phyloP scores from a whole-genome alignment of 2,329 filamentous ascomycete species.

The Eurotiales sp. region DNA sequence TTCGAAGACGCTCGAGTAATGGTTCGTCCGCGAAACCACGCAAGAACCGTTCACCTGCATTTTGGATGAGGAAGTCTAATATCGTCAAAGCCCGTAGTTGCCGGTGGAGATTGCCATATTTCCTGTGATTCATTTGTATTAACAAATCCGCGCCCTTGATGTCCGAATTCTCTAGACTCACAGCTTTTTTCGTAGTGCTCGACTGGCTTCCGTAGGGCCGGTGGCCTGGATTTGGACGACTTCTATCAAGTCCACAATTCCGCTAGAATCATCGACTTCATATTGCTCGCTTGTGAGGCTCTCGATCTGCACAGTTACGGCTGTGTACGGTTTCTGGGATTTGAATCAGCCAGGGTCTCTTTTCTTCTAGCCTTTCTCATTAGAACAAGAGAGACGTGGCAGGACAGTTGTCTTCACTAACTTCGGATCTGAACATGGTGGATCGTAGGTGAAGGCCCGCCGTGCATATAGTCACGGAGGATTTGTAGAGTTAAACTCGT shows the following conservation, averaged over 20 bases:
- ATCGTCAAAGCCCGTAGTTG: slow-evolving; percentile 86
- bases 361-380: neutral
- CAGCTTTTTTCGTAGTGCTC: slow-evolving; percentile 94
- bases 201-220: slow-evolving; percentile 82
- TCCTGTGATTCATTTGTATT: slow-evolving; percentile 47
- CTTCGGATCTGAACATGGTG: slow-evolving; percentile 32
- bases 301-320: slow-evolving; percentile 89
- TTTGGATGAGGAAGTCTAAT: slow-evolving; percentile 89
- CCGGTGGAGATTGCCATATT: slow-evolving; percentile 92
- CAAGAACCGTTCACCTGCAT: slow-evolving; percentile 84
- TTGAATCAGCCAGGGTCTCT: neutral
- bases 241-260: slow-evolving; percentile 90
- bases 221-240: slow-evolving; percentile 84
- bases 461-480: neutral
- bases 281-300: slow-evolving; percentile 83
- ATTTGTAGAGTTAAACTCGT: too few species aligned
- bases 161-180: slow-evolving; percentile 33
- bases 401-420: neutral
- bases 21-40: slow-evolving; percentile 85
- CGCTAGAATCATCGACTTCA: slow-evolving; percentile 85
- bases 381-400: slow-evolving; percentile 16
- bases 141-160: neutral
- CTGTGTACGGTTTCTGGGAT: slow-evolving; percentile 77
- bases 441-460: neutral
- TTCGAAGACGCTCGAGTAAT: slow-evolving; percentile 81